phyloP scores from a whole-genome alignment of 1,284 basidiomycete species.

The Phellinidium pouzarii region DNA sequence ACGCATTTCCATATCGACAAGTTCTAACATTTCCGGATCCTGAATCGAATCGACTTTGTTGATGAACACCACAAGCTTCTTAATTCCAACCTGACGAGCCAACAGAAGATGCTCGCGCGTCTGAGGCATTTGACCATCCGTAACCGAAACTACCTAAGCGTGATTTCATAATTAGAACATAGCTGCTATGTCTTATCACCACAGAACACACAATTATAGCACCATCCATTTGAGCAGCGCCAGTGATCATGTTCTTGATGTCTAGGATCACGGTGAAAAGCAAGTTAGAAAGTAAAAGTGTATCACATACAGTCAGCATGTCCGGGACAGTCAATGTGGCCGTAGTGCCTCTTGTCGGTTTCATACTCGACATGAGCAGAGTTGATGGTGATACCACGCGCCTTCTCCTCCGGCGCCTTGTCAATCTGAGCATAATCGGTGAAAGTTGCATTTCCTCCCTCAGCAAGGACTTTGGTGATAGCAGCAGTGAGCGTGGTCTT shows the following conservation, averaged over 20 bases:
- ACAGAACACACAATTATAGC: conserved; percentile 66
- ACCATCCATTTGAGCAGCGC: conserved; percentile 98
- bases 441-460: conserved; percentile 83
- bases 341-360: conserved; percentile 88
- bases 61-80: conserved; percentile 98
- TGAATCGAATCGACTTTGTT: conserved; percentile 98
- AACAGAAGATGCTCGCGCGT: conserved; percentile 97
- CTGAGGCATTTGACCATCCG: conserved; percentile 99
- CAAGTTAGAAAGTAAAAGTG: background rate
- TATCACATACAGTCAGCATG: conserved; percentile 76
- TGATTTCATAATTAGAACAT: background rate
- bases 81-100: conserved; percentile 97
- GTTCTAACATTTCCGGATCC: conserved; percentile 97
- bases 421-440: conserved; percentile 98
- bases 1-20: conserved; percentile 99
- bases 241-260: conserved; percentile 99
- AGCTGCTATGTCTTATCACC: background rate
- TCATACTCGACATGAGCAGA: conserved; percentile 97
- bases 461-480: conserved; percentile 93
- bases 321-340: conserved; percentile 98
- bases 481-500: conserved; percentile 98
- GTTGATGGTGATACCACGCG: conserved; percentile 98
- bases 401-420: conserved; percentile 99
- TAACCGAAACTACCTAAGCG: conserved; percentile 81
- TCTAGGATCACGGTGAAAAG: conserved; percentile 37